Evolutionary conservation across 768 basidiomycete species (phyloP).

Genomic region (Dioszegia aurantiaca): DNA sequence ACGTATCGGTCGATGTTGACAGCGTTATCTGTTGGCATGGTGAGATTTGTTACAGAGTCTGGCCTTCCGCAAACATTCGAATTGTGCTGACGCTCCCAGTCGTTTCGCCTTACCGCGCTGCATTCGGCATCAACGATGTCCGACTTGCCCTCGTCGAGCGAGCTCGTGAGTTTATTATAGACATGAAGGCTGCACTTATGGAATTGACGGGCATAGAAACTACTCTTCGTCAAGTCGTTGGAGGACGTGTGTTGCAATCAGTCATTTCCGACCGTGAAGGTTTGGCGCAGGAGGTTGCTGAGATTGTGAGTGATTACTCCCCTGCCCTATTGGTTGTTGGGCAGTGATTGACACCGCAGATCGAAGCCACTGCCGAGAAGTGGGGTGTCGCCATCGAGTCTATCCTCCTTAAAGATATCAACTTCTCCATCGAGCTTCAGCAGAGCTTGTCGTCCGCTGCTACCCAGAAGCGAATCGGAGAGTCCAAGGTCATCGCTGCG

Average conservation of each 20-base stretch:
- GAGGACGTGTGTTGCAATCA: slow-evolving; percentile 81
- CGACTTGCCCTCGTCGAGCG: slow-evolving; percentile 56
- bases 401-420: slow-evolving; percentile 64
- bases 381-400: slow-evolving; percentile 98
- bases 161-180: slow-evolving; percentile 39
- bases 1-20: slow-evolving; percentile 83
- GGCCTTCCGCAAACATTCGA: neutral
- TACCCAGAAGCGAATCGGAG: slow-evolving; percentile 94
- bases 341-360: slow-evolving; percentile 22
- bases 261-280: slow-evolving; percentile 95
- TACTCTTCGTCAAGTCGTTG: slow-evolving; percentile 94
- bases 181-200: slow-evolving; percentile 35
- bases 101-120: slow-evolving; percentile 75
- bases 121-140: slow-evolving; percentile 87
- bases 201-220: slow-evolving; percentile 77
- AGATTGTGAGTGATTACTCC: slow-evolving; percentile 40
- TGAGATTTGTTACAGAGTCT: slow-evolving; percentile 20
- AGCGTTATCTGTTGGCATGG: slow-evolving; percentile 59
- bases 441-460: slow-evolving; percentile 90
- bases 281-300: slow-evolving; percentile 50
- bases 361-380: slow-evolving; percentile 57
- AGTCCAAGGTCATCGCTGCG: slow-evolving; percentile 64
- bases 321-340: neutral
- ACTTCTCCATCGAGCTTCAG: slow-evolving; percentile 85
- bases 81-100: slow-evolving; percentile 24